A percentile compares a stretch with the other conserved stretches of the same genome.
Evolutionary conservation across 1,284 basidiomycete genomes (phyloP).

Genomic region (Anthracocystis walkeri): DNA sequence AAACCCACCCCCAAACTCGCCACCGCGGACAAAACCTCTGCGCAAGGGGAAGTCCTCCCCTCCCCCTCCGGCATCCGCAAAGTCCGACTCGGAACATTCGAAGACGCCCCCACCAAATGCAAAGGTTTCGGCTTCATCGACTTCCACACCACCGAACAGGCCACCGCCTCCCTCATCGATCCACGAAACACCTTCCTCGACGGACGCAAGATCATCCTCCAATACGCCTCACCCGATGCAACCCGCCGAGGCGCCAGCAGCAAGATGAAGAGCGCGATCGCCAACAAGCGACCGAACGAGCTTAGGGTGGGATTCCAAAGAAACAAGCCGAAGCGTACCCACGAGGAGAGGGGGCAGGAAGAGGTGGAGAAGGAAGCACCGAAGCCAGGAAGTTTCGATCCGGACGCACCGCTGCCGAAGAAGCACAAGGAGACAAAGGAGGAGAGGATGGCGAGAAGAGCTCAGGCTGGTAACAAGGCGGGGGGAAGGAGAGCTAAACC

Average conservation of each 20-base stretch:
- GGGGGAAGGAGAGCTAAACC: constrained; percentile 77
- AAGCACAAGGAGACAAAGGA: constrained; percentile 59
- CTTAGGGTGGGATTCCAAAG: constrained; percentile 22
- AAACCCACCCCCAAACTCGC: background rate
- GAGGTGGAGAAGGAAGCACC: constrained; percentile 20
- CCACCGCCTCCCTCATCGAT: constrained; percentile 85
- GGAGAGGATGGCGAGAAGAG: constrained; percentile 27
- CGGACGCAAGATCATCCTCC: constrained; percentile 86
- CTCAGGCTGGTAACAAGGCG: background rate
- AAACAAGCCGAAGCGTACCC: constrained; percentile 9
- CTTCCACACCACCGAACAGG: constrained; percentile 81
- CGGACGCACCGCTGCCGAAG: constrained; percentile 48
- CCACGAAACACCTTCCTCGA: constrained; percentile 84
- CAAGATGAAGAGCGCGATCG: constrained; percentile 6
- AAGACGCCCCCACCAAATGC: constrained; percentile 85
- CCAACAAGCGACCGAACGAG: background rate
- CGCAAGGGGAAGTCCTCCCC: constrained; percentile 12
- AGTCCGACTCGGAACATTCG: constrained; percentile 92
- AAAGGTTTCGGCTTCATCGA: constrained; percentile 96
- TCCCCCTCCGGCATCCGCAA: constrained; percentile 80
- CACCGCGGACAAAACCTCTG: background rate
- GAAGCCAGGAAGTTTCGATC: constrained; percentile 59
- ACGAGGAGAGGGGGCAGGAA: background rate
- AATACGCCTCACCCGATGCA: constrained; percentile 87
- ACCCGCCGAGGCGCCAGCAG: constrained; percentile 72